Evolutionary conservation across 148 eudicot genomes (phyloP).

Genomic region (Vaccinium darrowii): DNA sequence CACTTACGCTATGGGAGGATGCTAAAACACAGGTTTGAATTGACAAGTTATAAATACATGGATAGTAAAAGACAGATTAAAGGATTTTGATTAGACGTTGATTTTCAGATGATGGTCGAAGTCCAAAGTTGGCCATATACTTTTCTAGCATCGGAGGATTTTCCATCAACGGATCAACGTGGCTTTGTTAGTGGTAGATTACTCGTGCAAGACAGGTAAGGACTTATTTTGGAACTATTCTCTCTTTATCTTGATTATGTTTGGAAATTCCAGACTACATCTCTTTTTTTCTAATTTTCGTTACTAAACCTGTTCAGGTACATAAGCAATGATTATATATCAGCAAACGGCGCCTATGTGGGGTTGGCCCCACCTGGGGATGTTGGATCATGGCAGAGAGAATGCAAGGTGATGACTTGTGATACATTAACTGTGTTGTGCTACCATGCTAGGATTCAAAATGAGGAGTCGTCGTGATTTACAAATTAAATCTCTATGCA

Average conservation of each 20-base stretch:
- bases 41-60: not conserved
- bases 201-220: conserved; percentile 62
- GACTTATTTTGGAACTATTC: not conserved
- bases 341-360: conserved; percentile 66
- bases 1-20: conserved; percentile 80
- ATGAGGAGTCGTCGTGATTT: not conserved
- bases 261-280: not conserved
- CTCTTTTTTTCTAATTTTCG: not conserved
- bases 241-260: not conserved
- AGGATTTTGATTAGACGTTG: not conserved
- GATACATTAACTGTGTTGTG: not conserved
- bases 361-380: conserved; percentile 93
- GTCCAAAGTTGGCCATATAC: conserved; percentile 80
- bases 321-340: conserved; percentile 37
- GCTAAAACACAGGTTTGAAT: conserved; percentile 72
- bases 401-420: conserved; percentile 68
- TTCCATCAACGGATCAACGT: conserved; percentile 60
- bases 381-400: conserved; percentile 90
- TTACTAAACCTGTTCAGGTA: conserved; percentile 34
- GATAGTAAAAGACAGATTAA: not conserved
- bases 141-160: conserved; percentile 80
- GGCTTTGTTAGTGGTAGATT: conserved; percentile 68
- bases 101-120: conserved; percentile 46
- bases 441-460: not conserved
- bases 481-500: not conserved